Evolutionary conservation across 768 basidiomycete genomes (phyloP).

Genomic region (Antrodiella citrinella): DNA sequence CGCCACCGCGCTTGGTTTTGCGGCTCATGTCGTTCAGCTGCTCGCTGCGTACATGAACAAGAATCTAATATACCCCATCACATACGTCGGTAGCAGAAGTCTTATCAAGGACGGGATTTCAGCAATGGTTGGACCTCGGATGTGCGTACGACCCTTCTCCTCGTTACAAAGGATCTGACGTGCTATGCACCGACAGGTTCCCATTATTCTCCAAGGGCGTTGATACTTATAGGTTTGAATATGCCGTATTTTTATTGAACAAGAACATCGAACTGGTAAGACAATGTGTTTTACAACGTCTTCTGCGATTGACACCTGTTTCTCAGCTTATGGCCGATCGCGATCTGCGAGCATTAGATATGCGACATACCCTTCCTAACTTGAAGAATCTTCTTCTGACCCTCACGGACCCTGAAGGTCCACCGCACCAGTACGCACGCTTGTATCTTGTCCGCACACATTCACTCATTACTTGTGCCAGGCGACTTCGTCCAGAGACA

Average conservation of each 20-base stretch:
- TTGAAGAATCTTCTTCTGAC: constrained; percentile 89
- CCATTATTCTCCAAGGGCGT: constrained; percentile 92
- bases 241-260: constrained; percentile 93
- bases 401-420: constrained; percentile 62
- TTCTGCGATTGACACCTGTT: constrained; percentile 1
- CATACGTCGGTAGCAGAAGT: constrained; percentile 85
- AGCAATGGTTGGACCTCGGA: constrained; percentile 90
- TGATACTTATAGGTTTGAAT: constrained; percentile 95
- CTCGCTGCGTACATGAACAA: constrained; percentile 74
- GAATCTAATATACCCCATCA: constrained; percentile 80
- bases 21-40: constrained; percentile 78
- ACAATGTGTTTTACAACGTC: constrained; percentile 7
- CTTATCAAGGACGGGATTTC: constrained; percentile 89
- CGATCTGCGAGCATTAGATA: constrained; percentile 83
- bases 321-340: constrained; percentile 83
- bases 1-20: constrained; percentile 87
- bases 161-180: not conserved
- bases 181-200: constrained; percentile 48
- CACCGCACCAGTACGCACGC: constrained; percentile 36
- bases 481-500: not conserved
- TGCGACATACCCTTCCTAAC: constrained; percentile 94
- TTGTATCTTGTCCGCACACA: constrained; percentile 6
- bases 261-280: constrained; percentile 93
- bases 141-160: constrained; percentile 44
- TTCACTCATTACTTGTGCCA: not conserved